Evolutionary conservation across 2,329 filamentous ascomycete genomes (phyloP).

Genomic region (Cordyceps cicadae): DNA sequence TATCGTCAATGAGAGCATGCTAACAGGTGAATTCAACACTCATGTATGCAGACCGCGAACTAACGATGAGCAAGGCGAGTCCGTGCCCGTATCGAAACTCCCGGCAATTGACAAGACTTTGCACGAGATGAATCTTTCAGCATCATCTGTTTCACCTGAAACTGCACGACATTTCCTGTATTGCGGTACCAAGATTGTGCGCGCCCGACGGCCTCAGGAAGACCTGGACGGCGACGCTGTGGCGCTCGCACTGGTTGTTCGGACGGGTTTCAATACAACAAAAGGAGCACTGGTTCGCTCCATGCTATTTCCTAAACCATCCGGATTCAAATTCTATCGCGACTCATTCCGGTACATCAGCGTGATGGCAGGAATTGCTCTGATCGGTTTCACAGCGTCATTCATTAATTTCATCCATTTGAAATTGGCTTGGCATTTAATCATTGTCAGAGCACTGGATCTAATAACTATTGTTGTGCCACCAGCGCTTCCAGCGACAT

Average conservation of each 20-base stretch:
- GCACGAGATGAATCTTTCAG: conserved; percentile 65
- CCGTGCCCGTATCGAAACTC: conserved; percentile 88
- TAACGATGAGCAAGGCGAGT: conserved; percentile 54
- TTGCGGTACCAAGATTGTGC: conserved; percentile 89
- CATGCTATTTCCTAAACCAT: conserved; percentile 97
- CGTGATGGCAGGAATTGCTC: conserved; percentile 84
- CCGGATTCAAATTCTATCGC: conserved; percentile 96
- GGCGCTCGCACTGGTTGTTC: conserved; percentile 81
- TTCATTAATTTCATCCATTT: conserved; percentile 89
- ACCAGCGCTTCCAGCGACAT: conserved; percentile 83
- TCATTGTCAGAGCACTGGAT: conserved; percentile 85
- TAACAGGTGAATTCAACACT: conserved; percentile 53
- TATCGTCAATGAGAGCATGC: conserved; percentile 98
- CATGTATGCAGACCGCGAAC: conserved; percentile 8
- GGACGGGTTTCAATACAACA: conserved; percentile 95
- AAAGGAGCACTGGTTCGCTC: conserved; percentile 93
- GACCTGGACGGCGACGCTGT: conserved; percentile 80
- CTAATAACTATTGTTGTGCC: conserved; percentile 97
- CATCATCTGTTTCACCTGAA: conserved; percentile 74
- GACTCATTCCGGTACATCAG: conserved; percentile 97
- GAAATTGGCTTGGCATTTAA: conserved; percentile 76
- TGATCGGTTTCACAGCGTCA: conserved; percentile 80
- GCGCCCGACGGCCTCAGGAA: conserved; percentile 80
- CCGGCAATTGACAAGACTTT: conserved; percentile 76
- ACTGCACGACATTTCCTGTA: conserved; percentile 87